Conservation (phyloP, 1,139 yeast species). For the Blastobotrys persicus region DNA sequence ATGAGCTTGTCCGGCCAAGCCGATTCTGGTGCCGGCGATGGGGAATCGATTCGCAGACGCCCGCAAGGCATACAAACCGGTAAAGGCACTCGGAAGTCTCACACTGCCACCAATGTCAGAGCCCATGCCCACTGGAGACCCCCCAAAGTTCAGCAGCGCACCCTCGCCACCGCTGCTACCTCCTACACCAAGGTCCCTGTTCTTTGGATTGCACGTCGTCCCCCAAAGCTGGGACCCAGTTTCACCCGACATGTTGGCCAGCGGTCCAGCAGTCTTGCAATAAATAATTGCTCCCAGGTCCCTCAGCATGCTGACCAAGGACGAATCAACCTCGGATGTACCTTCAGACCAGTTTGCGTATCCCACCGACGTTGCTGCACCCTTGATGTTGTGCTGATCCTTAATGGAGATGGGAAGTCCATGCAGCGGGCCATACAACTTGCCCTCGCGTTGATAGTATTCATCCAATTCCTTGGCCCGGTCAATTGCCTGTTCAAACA, state of each 20-base stretch:
- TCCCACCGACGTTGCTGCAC: constrained; percentile 37
- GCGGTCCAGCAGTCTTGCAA: constrained; percentile 58
- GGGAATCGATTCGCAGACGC: constrained; percentile 50
- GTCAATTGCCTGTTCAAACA: constrained; percentile 54
- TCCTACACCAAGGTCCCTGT: constrained; percentile 47
- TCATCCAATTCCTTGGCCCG: constrained; percentile 57
- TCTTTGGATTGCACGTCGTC: constrained; percentile 45
- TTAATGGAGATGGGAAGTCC: constrained; percentile 78
- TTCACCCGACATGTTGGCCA: constrained; percentile 53
- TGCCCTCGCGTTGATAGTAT: constrained; percentile 51
- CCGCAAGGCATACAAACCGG: constrained; percentile 52
- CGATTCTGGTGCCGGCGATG: constrained; percentile 38
- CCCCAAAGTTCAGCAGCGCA: constrained; percentile 47
- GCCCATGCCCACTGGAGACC: constrained; percentile 51
- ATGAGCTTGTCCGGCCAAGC: constrained; percentile 45
- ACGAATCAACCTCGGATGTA: background rate
- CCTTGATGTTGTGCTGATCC: constrained; percentile 62
- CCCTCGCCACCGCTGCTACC: constrained; percentile 65
- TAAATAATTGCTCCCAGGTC: constrained; percentile 53
- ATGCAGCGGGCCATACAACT: constrained; percentile 69
- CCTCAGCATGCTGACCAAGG: constrained; percentile 32
- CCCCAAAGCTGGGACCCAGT: constrained; percentile 38
- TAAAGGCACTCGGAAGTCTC: constrained; percentile 53
- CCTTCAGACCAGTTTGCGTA: constrained; percentile 41
- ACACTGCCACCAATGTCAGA: constrained; percentile 65